These are phyloP conservation scores for Oryza glumipatula DNA, from an alignment of 176 grass and related monocot genomes.

Conservation along the genomic window DNA sequence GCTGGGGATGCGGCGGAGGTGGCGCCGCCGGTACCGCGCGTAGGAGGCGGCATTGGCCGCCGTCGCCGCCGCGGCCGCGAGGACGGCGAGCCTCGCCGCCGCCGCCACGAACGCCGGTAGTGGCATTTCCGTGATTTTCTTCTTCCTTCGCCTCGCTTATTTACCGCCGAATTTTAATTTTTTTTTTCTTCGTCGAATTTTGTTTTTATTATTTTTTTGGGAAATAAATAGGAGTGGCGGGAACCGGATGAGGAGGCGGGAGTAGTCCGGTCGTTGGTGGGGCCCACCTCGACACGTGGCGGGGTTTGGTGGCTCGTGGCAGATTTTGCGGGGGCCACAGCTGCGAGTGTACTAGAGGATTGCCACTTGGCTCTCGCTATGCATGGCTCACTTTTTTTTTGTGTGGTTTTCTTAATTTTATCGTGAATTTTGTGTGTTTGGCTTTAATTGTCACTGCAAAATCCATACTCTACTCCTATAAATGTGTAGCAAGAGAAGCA, in stretches of 20 bases:
- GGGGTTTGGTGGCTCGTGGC: neutral
- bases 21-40: constrained; percentile 60
- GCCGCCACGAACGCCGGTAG: constrained; percentile 53
- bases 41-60: constrained; percentile 71
- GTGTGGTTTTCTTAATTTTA: neutral
- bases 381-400: neutral
- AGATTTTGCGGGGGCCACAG: constrained; percentile 28
- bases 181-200: neutral
- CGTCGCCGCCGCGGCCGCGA: constrained; percentile 46
- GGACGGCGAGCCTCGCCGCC: constrained; percentile 69
- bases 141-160: neutral
- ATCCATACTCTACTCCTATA: too few relatives aligned
- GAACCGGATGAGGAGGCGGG: constrained; percentile 13
- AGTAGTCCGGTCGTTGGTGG: neutral
- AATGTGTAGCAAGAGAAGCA: neutral
- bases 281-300: constrained; percentile 27
- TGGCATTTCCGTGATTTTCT: constrained; percentile 50
- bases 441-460: too few relatives aligned
- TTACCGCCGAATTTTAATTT: neutral
- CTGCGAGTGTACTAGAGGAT: neutral
- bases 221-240: constrained; percentile 45
- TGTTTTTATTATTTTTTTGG: neutral
- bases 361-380: neutral
- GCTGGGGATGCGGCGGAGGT: constrained; percentile 66
- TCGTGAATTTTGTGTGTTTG: too few relatives aligned